Evolutionary conservation across 495 filamentous ascomycete species (phyloP), one percentile per base, ranked within the genome.

Genomic region (Evansstolkia leycettana): DNA sequence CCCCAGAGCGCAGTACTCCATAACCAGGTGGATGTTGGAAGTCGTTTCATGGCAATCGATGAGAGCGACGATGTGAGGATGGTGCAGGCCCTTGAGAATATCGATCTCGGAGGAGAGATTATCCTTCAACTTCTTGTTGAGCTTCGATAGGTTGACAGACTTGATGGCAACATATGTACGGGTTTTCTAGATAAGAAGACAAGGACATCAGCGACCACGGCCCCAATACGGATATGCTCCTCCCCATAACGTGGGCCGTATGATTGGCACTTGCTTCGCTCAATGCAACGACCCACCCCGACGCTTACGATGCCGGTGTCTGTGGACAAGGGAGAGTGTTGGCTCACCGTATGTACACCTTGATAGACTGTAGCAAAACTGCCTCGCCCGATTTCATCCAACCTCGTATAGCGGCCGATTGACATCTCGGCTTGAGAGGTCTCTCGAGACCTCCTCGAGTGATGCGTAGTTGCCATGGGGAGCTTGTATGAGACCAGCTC

Each of bases 1-100:
- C 17, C 90, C 87, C 20, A 98, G 66, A 48, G 92, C 83, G 60
- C 90, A 98, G 60, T 88, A 96, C 55, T 98, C 92, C 92, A 96
- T 98, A 31, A 96, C 80, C 13, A 98, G 70, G 60, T 98, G 87
- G 55, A 96, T 94, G 39, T 94, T 84, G 13, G 78, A 76, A 5
- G 71, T 60, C 3, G 83, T 78, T 52, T 96, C 89, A 55, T 83
- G 70, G 63, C 86, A 94, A 53, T 93, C 84, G 60, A 90, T 87
- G 33, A 98, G 75, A 34, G 87, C 83, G 45, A 96, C 92, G 46
- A 98, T 95, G 52, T 98, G 90, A 17, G 90, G 90, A 58, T 96
- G 92, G 31, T 89, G 81, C 12, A 96, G 69, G 46, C 74, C 80
- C 57, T 87, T 86, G 44, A 98, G 74, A 37, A 96, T 96, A 41